Percentiles rank a stretch among this genome's conserved stretches.
These are phyloP conservation scores for Phialophora chinensis DNA, from an alignment of 2,329 filamentous ascomycete species.

Conservation along the genomic window DNA sequence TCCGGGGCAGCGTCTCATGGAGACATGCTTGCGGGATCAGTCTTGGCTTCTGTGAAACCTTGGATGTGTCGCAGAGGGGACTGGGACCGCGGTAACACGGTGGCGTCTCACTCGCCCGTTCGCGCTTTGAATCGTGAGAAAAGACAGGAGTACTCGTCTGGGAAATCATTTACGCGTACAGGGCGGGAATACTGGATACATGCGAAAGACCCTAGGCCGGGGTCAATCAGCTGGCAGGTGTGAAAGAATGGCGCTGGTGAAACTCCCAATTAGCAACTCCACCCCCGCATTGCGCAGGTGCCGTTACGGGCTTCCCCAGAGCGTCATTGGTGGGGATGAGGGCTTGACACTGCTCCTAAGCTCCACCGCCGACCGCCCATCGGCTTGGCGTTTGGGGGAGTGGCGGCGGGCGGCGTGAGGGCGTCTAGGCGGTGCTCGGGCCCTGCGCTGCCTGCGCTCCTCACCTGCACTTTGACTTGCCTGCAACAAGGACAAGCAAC, in stretches of 20 bases:
- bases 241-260: background rate
- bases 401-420: background rate
- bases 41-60: background rate
- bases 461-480: too few species aligned
- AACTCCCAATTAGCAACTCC: slow-evolving; percentile 12
- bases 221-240: slow-evolving; percentile 4
- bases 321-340: slow-evolving; percentile 1
- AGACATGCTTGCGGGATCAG: background rate
- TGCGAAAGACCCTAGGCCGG: background rate
- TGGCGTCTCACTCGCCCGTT: background rate
- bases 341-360: slow-evolving; percentile 7
- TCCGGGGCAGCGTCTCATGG: background rate
- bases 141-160: slow-evolving; percentile 8
- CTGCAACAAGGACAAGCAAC: too few species aligned
- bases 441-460: too few species aligned
- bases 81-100: background rate
- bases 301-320: slow-evolving; percentile 2
- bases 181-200: background rate
- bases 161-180: slow-evolving; percentile 29
- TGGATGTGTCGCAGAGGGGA: background rate
- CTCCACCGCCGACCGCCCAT: slow-evolving; percentile 7
- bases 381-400: slow-evolving; percentile 6
- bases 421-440: background rate
- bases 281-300: slow-evolving; percentile 20
- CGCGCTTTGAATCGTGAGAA: background rate